Base-by-base conservation (phyloP, 1,139 yeast genomes). In the Magnusiomyces suaveolens region DNA sequence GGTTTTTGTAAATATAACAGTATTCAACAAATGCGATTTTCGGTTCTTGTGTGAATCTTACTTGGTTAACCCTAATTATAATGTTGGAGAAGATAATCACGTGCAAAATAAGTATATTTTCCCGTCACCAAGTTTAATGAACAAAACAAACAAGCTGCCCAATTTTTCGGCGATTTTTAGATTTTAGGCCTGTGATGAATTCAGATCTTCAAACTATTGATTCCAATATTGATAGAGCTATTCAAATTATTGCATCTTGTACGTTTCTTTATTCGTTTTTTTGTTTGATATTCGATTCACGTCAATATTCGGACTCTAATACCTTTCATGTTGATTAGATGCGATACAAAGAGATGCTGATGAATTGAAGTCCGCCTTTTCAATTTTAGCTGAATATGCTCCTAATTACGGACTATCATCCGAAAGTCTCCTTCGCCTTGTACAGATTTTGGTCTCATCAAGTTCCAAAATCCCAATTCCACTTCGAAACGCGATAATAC, bases 401-500 rank as follows among this genome's bases (percentile, higher is more conserved):
- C 43, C 29, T 3, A 23, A 14, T 3, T 39, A 48, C 20, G 51
- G 51, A 8, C 21, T 48, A 23, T 8, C 26, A 16, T 23, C 26
- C 12, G 41, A 32, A 12, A n/a, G 20, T 18, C 24, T 33, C 23
- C 10, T 47, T 4, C 16, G 26, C 32, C 14, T 47, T 18, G 18
- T 47, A 8, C 29, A 48, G 23, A 24, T 53, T n/a, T 46, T 58
- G 1, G 54, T 18, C 52, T 58, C 1, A 49, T 47, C 16, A 29
- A 29, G 33, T 6, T 52, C 54, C n/a, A 46, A 56, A 10, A 54
- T 58, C 14, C 51, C 56, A 1, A 44, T 57, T 4, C 49, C 53
- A 1, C 47, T 54, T 25, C 50, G 52, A 10, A 36, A 29, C 29
- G 56, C 51, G 10, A 36, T 54, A 44, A 57, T 59, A 47, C 48